Evolutionary conservation across 108 stramenopile genomes (phyloP).

Genomic region (Schizochytrium sp.): DNA sequence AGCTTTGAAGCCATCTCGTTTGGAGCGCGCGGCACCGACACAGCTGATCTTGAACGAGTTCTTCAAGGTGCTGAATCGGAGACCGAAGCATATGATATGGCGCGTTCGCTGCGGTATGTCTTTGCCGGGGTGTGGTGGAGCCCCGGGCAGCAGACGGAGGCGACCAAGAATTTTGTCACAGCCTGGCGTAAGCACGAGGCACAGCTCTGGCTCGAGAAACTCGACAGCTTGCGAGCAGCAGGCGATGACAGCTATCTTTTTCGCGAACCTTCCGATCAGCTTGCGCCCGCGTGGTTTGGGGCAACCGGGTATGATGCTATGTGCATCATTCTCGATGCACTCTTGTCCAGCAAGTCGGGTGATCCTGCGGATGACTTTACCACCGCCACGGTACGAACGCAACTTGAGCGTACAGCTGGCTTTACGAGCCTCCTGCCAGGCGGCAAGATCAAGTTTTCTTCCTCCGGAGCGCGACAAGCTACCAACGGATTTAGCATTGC

Average conservation of each 20-base stretch:
- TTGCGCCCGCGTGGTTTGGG: not conserved
- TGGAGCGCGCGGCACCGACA: not conserved
- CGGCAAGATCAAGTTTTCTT: not conserved
- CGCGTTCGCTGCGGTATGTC: not conserved
- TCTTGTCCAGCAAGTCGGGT: not conserved
- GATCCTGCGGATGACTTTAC: not conserved
- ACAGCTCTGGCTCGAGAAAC: not conserved
- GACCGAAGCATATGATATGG: not conserved
- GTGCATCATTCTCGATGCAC: not conserved
- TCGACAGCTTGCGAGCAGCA: not conserved
- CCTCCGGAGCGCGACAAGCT: not conserved
- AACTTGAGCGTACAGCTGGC: not conserved
- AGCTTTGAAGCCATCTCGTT: not conserved
- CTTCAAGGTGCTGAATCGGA: not conserved
- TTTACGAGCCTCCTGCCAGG: not conserved
- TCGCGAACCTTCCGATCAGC: not conserved
- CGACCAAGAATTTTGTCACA: not conserved
- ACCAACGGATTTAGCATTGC: not conserved
- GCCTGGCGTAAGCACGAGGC: not conserved
- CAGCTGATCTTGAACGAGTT: not conserved
- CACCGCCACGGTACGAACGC: not conserved
- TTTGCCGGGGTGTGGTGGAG: conserved; percentile 19
- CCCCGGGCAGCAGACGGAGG: not conserved
- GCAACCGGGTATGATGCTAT: not conserved
- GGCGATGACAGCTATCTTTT: not conserved